phyloP scores from a whole-genome alignment of 2,329 filamentous ascomycete genomes.

The Epichloe typhina region DNA sequence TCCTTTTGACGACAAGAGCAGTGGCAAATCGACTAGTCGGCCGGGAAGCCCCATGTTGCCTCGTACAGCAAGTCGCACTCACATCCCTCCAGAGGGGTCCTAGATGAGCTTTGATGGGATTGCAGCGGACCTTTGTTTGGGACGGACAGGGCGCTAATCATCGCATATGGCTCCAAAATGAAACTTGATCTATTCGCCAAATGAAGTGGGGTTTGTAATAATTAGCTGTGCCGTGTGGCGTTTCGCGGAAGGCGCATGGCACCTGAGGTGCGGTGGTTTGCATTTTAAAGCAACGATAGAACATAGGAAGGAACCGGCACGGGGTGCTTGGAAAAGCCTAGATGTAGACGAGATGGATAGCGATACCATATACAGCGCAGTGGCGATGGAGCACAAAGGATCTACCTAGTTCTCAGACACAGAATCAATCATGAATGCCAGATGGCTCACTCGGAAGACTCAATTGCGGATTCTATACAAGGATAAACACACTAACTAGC shows the following conservation, averaged over 20 bases:
- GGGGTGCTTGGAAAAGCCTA: neutral
- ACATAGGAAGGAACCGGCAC: neutral
- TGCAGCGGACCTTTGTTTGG: neutral
- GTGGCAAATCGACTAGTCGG: slow-evolving; percentile 32
- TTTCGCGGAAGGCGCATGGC: neutral
- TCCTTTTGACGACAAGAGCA: slow-evolving; percentile 25
- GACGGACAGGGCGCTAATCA: neutral
- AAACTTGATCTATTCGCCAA: neutral
- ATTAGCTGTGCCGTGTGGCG: neutral
- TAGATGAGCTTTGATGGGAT: neutral
- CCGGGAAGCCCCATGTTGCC: slow-evolving; percentile 32
- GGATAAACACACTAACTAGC: too few species aligned
- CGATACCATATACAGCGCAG: slow-evolving; percentile 1
- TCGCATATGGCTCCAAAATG: too few species aligned
- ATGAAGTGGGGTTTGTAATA: neutral
- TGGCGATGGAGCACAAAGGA: neutral
- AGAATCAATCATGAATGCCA: too few species aligned
- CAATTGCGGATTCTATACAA: too few species aligned
- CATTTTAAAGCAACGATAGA: neutral
- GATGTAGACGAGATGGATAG: neutral
- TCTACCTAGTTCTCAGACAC: too few species aligned
- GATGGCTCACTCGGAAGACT: too few species aligned
- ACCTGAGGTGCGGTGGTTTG: neutral
- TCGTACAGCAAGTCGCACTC: slow-evolving; percentile 24
- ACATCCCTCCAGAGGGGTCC: slow-evolving; percentile 23